Base-by-base conservation (phyloP, 257 asterid genomes). In the Echium plantagineum region DNA sequence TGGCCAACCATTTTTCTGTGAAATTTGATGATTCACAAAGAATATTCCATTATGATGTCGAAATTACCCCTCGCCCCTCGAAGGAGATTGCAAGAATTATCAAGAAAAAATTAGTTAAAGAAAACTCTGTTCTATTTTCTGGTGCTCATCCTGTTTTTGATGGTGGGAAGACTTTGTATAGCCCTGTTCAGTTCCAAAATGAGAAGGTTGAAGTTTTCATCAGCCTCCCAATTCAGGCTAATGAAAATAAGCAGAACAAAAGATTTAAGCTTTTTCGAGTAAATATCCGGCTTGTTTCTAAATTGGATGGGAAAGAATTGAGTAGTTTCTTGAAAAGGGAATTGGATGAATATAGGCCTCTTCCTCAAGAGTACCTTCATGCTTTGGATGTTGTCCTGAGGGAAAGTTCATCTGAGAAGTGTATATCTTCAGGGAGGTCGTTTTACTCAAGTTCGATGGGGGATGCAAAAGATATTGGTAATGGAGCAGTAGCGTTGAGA, bases 331-430 rank as follows among this genome's bases (percentile, higher is more conserved):
- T 85, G 80, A 77, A 63, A 54, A 71, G 72, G 10, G 46, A 35
- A 21, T 74, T 61, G 6, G 84, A 77, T 48, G 87, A 78, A 58
- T 63, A 62, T 28, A 58, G 60, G 30, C 82, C 88, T 13, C 84
- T 91, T 65, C 98, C 98, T 71, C 98, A 89, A 52, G 98, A 93
- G 74, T 93, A 89, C 67, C 80, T 93, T 55, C 98, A 89, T 67
- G 98, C 98, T 52, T 69, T 93, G 63, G 98, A 93, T 67, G 95
- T 93, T 0, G 97, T 84, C 3, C 61, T 89, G 60, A 68, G 98
- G 13, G 98, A 93, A 63, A 64, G 69, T 60, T 85, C 98, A 0
- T 55, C 72, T 0, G 94, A 89, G 61, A 89, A 82, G 69, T 93
- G 97, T 67, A 30, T 81, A 48, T 61, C 83, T 0, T 68, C 74